These are phyloP conservation scores for Hericium erinaceus DNA, from an alignment of 768 basidiomycete genomes.

Conservation along the genomic window DNA sequence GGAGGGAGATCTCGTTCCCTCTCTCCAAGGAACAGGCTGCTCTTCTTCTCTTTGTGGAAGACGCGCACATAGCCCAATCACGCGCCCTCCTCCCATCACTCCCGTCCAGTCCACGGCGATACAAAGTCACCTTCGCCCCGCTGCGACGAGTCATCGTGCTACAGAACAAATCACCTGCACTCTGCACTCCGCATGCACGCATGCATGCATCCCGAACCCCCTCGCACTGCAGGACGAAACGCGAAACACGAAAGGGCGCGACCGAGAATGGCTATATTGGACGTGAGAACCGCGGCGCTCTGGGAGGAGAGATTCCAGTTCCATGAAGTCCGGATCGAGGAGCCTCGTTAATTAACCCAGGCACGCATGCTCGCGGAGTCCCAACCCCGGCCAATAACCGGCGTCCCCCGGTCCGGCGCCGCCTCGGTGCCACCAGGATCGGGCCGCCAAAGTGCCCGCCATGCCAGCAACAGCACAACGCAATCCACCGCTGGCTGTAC, in stretches of 20 bases:
- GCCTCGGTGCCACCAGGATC: background rate
- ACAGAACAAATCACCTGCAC: background rate
- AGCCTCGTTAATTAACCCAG: slow-evolving; percentile 16
- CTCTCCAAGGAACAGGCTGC: no score
- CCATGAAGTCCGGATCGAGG: slow-evolving; percentile 15
- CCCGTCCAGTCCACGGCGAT: no score
- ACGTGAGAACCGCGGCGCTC: slow-evolving; percentile 5
- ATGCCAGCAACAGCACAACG: background rate
- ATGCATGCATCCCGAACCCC: background rate
- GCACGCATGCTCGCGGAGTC: slow-evolving; percentile 9
- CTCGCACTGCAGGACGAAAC: no score
- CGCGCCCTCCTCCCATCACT: no score
- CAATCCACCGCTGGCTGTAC: background rate
- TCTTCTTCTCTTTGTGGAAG: no score
- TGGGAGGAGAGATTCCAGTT: slow-evolving; percentile 2
- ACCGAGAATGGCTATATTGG: slow-evolving; percentile 15
- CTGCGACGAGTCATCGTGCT: background rate
- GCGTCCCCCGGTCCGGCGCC: slow-evolving; percentile 3
- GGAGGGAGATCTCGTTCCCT: no score
- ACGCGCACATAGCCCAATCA: no score
- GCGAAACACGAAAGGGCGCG: background rate
- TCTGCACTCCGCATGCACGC: background rate
- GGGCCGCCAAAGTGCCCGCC: background rate
- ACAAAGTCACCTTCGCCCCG: no score
- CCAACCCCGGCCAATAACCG: slow-evolving; percentile 9